A percentile compares a stretch with the other conserved stretches of the same genome.
These are phyloP conservation scores for Wickerhamomyces rabaulensis DNA, from an alignment of 805 yeast genomes.

Conservation along the genomic window DNA sequence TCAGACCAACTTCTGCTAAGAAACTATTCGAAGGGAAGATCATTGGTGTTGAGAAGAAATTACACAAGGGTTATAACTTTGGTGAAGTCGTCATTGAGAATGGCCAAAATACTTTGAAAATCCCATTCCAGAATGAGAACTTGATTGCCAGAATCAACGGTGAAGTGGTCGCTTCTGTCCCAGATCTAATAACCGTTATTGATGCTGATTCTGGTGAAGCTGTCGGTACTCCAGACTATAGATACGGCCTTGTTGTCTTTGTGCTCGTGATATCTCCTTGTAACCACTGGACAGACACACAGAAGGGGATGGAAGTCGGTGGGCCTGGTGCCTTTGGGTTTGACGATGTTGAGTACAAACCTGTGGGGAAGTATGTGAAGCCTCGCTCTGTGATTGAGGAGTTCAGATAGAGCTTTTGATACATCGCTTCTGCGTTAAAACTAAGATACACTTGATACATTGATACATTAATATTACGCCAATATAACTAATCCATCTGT, in stretches of 20 bases:
- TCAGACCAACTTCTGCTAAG: constrained; percentile 27
- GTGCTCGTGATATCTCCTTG: constrained; percentile 33
- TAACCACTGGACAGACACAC: constrained; percentile 28
- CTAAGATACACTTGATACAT: no score
- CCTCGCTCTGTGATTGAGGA: constrained; percentile 38
- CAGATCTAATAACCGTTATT: constrained; percentile 39
- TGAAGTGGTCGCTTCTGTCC: constrained; percentile 35
- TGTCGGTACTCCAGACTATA: constrained; percentile 44
- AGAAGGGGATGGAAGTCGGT: constrained; percentile 33
- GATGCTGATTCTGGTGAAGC: constrained; percentile 42
- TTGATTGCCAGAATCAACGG: constrained; percentile 29
- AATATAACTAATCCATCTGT: no score
- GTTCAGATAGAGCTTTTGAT: constrained; percentile 2
- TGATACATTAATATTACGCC: background rate
- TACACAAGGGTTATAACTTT: constrained; percentile 39
- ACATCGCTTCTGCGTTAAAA: no score
- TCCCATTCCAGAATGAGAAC: constrained; percentile 48
- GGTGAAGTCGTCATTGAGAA: constrained; percentile 35
- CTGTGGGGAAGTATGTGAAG: constrained; percentile 30
- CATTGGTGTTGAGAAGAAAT: constrained; percentile 34
- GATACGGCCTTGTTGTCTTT: constrained; percentile 38
- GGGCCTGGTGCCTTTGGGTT: constrained; percentile 32
- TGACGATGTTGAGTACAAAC: constrained; percentile 30
- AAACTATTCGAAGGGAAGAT: constrained; percentile 38
- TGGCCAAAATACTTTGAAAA: constrained; percentile 19